Percentiles rank a stretch among this genome's conserved stretches.
Evolutionary conservation across 805 yeast species (phyloP).

Genomic region (Hemisphaericaspora nanyangensis): DNA sequence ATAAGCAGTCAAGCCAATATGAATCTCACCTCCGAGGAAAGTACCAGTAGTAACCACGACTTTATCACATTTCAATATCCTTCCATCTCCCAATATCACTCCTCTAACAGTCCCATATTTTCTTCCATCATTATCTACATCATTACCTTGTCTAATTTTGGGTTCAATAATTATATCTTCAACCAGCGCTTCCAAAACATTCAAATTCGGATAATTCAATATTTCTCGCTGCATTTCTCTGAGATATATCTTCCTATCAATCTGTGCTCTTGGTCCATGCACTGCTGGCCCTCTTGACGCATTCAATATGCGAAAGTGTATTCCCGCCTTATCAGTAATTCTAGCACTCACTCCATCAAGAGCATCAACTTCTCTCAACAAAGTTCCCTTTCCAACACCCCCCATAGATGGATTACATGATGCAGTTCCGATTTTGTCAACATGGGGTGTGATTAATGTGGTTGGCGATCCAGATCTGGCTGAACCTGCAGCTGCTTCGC

Average conservation of each 20-base stretch:
- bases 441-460: constrained; percentile 70
- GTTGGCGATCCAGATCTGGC: constrained; percentile 79
- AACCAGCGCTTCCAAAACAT: constrained; percentile 69
- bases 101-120: constrained; percentile 55
- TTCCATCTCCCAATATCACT: constrained; percentile 62
- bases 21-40: constrained; percentile 90
- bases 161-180: constrained; percentile 74
- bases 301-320: constrained; percentile 84
- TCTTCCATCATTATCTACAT: constrained; percentile 35
- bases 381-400: constrained; percentile 96
- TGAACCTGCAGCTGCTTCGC: constrained; percentile 93
- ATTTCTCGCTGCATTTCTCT: constrained; percentile 74
- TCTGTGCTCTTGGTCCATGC: constrained; percentile 98
- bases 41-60: constrained; percentile 96
- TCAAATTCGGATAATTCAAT: constrained; percentile 50
- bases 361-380: constrained; percentile 91
- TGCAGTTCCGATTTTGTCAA: constrained; percentile 81
- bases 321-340: constrained; percentile 90
- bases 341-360: constrained; percentile 86
- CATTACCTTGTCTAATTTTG: constrained; percentile 7
- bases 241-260: constrained; percentile 78
- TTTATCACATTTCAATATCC: constrained; percentile 52
- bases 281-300: constrained; percentile 92
- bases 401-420: constrained; percentile 98
- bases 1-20: constrained; percentile 71